phyloP scores from a whole-genome alignment of 495 filamentous ascomycete species.

The Lindgomyces ingoldianus region DNA sequence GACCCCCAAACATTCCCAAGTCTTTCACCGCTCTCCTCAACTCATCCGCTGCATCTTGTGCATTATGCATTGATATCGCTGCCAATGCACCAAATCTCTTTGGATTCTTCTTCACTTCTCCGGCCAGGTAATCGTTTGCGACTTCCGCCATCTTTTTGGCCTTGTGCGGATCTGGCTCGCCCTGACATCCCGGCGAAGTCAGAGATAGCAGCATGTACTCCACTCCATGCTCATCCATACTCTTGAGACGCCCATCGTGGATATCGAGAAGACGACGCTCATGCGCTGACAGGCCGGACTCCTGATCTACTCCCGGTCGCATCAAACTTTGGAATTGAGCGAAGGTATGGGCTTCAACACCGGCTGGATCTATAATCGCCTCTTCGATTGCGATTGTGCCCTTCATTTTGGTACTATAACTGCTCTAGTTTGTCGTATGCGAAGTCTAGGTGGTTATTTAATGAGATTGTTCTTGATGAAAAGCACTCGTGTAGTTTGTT shows the following conservation, averaged over 20 bases:
- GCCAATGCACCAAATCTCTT: constrained; percentile 33
- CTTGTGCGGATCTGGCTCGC: constrained; percentile 29
- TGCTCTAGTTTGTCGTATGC: neutral
- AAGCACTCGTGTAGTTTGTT: no score
- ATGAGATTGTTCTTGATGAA: no score
- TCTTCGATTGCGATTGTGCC: constrained; percentile 35
- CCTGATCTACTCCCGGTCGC: constrained; percentile 21
- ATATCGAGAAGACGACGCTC: constrained; percentile 33
- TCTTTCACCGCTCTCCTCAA: constrained; percentile 33
- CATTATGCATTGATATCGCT: constrained; percentile 31
- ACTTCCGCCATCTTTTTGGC: constrained; percentile 30
- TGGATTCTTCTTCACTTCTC: constrained; percentile 29
- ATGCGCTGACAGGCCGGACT: constrained; percentile 23
- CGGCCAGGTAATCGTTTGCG: constrained; percentile 37
- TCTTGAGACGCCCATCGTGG: constrained; percentile 30
- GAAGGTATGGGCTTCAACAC: constrained; percentile 28
- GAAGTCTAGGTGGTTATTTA: neutral
- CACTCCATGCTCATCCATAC: constrained; percentile 35
- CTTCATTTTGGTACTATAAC: constrained; percentile 8
- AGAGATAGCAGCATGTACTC: constrained; percentile 34
- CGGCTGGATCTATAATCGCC: constrained; percentile 30
- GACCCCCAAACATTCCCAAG: constrained; percentile 33
- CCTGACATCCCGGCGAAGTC: constrained; percentile 33
- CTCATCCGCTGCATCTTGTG: constrained; percentile 31
- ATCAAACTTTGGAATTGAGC: constrained; percentile 31